Base-by-base conservation (phyloP, 73 alveolate genomes). In the Paramecium bursaria region DNA sequence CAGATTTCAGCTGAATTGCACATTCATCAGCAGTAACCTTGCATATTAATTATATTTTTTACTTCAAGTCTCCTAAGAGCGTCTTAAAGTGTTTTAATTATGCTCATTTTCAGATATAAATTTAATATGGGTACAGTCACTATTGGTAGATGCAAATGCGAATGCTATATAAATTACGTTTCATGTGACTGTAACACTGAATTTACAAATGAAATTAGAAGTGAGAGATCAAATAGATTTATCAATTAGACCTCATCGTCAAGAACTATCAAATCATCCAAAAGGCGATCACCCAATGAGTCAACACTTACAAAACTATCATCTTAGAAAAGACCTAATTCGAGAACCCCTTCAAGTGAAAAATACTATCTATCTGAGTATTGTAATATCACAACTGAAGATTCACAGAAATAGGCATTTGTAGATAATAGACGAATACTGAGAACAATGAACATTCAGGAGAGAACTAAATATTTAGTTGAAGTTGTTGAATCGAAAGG, bases 121-220 rank as follows among this genome's bases (percentile, higher is more conserved):
- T n/a, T n/a, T n/a, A n/a, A n/a, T 48, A 48, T 48, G 82, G 82
- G 82, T 39, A 67, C 82, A 42, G 27, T 67, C 27, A 33, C 53
- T 35, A 0, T 31, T 11, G 82, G 82, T 10, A 67, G 33, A 15
- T 67, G 82, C 44, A 39, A 67, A 67, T 67, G 60, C 27, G n/a
- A 67, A 67, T 67, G 82, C 13, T 67, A 67, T 47, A 67, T 67
- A 25, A 67, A 67, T 42, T 67, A 33, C 44, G 60, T 67, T 9
- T 67, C 82, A 31, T 67, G 53, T 67, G 82, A 67, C 10, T 35
- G 55, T 42, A 57, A 67, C 19, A 17, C 33, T 15, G 11, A 7
- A 39, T 7, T 11, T 7, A 11, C 5, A 39, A 67, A 67, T 42
- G 82, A 67, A 67, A 67, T 67, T 1, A 14, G 76, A 2, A 57